Base-by-base conservation (phyloP, 495 filamentous ascomycete genomes). In the Penicillium cataractarum region DNA sequence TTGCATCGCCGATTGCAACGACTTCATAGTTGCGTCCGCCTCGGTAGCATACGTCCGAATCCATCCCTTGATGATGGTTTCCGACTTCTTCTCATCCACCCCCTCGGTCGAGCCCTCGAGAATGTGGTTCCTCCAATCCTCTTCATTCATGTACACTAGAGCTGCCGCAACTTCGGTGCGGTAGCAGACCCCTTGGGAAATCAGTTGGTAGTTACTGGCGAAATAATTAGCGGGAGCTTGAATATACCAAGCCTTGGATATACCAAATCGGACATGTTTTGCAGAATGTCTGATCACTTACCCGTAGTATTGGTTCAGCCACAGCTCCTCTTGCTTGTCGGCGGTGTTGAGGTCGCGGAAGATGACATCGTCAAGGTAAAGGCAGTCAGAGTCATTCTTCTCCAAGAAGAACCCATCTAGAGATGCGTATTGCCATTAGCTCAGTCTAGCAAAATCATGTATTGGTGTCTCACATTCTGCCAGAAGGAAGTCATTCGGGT, bases 401-500 rank as follows among this genome's bases (percentile, higher is more conserved):
- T 80, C 81, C 24, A 92, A 82, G 55, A 88, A 84, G 67, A 95
- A 95, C 0, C 91, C 91, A 75, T 96, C 84, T 86, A 51, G n/a
- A 42, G 17, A 6, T 3, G 3, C 24, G 10, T 12, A 12, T 40
- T 59, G 35, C 7, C 10, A 2, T 62, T 42, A 61, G 48, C 26
- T 33, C 6, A 26, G n/a, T n/a, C 1, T 17, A 42, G 22, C 3
- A 40, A 32, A 12, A 15, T 0, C 5, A 17, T 2, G 32, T 55
- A 10, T 2, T 6, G 12, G 4, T 42, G 33, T 12, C 80, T 67
- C 66, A 87, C 84, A 95, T 79, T 97, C 93, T 3, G 86, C 84
- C 5, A 96, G 82, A 5, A 90, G 80, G 61, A 93, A 90, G 70
- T 96, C 92, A 66, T 93, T 93, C 13, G 82, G 78, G 75, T 97